phyloP scores from a whole-genome alignment of 1,284 basidiomycete species.

The Austropuccinia psidii region DNA sequence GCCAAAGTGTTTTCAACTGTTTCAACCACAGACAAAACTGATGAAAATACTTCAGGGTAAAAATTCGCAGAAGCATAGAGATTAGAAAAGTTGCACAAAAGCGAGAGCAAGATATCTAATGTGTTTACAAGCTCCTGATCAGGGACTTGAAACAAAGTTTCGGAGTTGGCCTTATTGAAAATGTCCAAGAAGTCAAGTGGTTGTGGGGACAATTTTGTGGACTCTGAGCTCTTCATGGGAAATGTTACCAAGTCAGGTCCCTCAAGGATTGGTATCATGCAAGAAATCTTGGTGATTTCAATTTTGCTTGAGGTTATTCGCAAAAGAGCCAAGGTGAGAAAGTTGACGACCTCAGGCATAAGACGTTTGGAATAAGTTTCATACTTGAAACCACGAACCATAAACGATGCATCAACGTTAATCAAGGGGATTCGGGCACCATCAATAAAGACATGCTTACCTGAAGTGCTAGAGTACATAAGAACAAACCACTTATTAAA shows the following conservation, averaged over 20 bases:
- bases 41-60: conserved; percentile 73
- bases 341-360: conserved; percentile 83
- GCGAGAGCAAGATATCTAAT: conserved; percentile 57
- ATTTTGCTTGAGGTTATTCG: conserved; percentile 64
- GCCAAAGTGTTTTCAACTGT: conserved; percentile 50
- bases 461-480: conserved; percentile 67
- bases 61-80: conserved; percentile 69
- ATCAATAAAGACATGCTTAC: conserved; percentile 42
- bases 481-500: conserved; percentile 75
- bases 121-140: conserved; percentile 64
- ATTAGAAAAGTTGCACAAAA: conserved; percentile 62
- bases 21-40: conserved; percentile 58
- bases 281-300: conserved; percentile 55
- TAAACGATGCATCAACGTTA: conserved; percentile 12
- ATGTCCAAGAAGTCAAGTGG: conserved; percentile 38
- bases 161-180: conserved; percentile 49
- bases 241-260: conserved; percentile 39
- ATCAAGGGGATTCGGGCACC: background rate
- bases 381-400: conserved; percentile 55
- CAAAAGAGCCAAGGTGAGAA: conserved; percentile 62
- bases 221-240: conserved; percentile 38
- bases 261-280: conserved; percentile 65
- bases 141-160: conserved; percentile 49
- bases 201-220: conserved; percentile 38
- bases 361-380: conserved; percentile 76